Evolutionary conservation across 352 stramenopile species (phyloP), one percentile per base, ranked within the genome.

Genomic region (Phytophthora podocarpi): DNA sequence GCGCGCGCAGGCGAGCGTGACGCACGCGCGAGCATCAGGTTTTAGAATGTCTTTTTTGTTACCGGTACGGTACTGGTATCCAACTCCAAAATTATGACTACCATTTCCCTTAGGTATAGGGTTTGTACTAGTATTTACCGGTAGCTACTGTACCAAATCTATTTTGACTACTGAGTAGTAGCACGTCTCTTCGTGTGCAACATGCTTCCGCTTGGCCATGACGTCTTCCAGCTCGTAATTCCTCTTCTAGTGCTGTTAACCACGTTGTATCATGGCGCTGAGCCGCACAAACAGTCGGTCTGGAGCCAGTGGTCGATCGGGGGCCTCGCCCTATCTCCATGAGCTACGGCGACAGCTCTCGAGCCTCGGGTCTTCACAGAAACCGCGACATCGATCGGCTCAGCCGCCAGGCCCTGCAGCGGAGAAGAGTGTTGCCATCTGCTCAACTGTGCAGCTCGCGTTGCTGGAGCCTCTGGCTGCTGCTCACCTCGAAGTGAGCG

Each of bases 391-490:
- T 5, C 31, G 15, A 31, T 59, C 59, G 8, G 59, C 59, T 7
- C 64, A 50, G 21, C 35, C 34, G 2, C 24, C 31, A 55, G 64
- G 54, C 3, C 59, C 64, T 39, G 69, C 69, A 30, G 28, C 55
- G 12, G 47, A 69, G n/a, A 74, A 72, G 37, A 70, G 59, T 41
- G 50, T 15, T 15, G 45, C 55, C 4, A 48, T 78, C 20, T 66
- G 51, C 26, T 61, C 49, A 11, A 47, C 45, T 18, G 46, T 72
- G 16, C 36, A 65, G 27, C 41, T 54, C 12, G 53, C 43, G 10
- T 53, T 77, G 37, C 3, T 18, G 20, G 46, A 52, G 31, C 41
- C 40, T 15, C 37, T 77, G 9, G 30, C 35, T 39, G 51, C 64
- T 18, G 27, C 18, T 32, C 56, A 66, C 2, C 28, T 77, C 5